Percentiles rank a stretch among this genome's conserved stretches.
phyloP scores from a whole-genome alignment of 208 protist genomes.

The Crithidia thermophila region DNA sequence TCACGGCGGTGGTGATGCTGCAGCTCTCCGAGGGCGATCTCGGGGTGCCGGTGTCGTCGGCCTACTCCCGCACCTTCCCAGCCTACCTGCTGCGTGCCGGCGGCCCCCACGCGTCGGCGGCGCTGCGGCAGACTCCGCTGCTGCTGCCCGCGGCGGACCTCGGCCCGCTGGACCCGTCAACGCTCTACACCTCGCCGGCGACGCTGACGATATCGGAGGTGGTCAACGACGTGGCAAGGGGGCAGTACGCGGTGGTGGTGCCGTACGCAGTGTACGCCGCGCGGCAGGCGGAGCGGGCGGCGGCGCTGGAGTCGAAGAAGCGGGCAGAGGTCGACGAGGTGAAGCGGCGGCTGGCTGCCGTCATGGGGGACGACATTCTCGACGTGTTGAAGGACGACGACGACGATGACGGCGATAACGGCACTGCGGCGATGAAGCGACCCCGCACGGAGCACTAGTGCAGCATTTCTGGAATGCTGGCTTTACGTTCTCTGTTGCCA shows the following conservation, averaged over 20 bases:
- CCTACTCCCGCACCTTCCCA: constrained; percentile 25
- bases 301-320: constrained; percentile 22
- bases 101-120: constrained; percentile 13
- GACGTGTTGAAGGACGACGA: constrained; percentile 27
- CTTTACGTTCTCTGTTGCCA: too few relatives aligned
- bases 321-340: constrained; percentile 46
- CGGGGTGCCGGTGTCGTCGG: constrained; percentile 28
- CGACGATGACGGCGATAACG: background rate
- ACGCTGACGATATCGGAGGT: constrained; percentile 57
- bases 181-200: constrained; percentile 37
- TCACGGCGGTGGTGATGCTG: constrained; percentile 36
- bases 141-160: constrained; percentile 26
- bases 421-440: constrained; percentile 4
- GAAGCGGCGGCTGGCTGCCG: constrained; percentile 42
- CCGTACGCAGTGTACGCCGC: constrained; percentile 42
- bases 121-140: constrained; percentile 27
- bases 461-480: too few relatives aligned
- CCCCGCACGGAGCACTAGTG: constrained; percentile 18
- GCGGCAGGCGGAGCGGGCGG: constrained; percentile 32
- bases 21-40: constrained; percentile 43
- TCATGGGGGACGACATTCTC: constrained; percentile 35
- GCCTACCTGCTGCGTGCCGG: constrained; percentile 57
- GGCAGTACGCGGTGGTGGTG: constrained; percentile 55
- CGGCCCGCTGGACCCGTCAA: constrained; percentile 23
- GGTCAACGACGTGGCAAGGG: constrained; percentile 37